Evolutionary conservation across 2,329 filamentous ascomycete genomes (phyloP), one percentile per base, ranked within the genome.

Genomic region (Fusarium sp.): DNA sequence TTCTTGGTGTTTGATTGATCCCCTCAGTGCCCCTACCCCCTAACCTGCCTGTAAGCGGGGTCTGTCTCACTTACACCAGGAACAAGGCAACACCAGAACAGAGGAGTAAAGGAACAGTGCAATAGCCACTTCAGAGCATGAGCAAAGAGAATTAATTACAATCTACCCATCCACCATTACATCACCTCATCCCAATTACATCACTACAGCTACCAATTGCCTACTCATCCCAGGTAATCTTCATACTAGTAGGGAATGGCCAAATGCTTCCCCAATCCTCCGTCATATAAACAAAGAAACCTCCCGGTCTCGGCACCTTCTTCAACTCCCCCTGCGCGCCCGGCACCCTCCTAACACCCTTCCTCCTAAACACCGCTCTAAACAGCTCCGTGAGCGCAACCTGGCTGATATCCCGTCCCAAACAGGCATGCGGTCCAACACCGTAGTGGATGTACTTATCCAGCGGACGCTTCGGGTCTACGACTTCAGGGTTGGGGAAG

Each of bases 291-390:
- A 88, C 82, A 15, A 84, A 88, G 79, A 87, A 87, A 0, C 88
- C 89, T 1, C 86, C 88, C 1, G 85, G 83, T 13, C 85, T 84
- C 0, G 84, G 81, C 4, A 94, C 85, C 83, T 89, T 92, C 85
- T 93, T 93, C 72, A 94, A 80, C 77, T 90, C 83, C 0, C 93
- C 93, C 81, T 92, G 90, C 2, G 87, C 82, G 0, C 93, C 93
- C 0, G 88, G 83, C 0, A 89, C 90, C 35, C 90, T 85, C 10
- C 90, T 84, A 16, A 95, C 79, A 60, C 90, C 90, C 73, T 88
- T 85, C 74, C 90, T 84, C 66, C 86, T 83, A 76, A 92, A 92
- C 4, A 94, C 82, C 2, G 88, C 87, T 53, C 92, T 88, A 80
- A 94, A 88, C 85, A 94, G 91, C 72, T 91, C 88, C 1, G 89